A percentile compares a stretch with the other conserved stretches of the same genome.
phyloP scores from a whole-genome alignment of 2,329 filamentous ascomycete species.

The Cadophora luteo-olivacea region DNA sequence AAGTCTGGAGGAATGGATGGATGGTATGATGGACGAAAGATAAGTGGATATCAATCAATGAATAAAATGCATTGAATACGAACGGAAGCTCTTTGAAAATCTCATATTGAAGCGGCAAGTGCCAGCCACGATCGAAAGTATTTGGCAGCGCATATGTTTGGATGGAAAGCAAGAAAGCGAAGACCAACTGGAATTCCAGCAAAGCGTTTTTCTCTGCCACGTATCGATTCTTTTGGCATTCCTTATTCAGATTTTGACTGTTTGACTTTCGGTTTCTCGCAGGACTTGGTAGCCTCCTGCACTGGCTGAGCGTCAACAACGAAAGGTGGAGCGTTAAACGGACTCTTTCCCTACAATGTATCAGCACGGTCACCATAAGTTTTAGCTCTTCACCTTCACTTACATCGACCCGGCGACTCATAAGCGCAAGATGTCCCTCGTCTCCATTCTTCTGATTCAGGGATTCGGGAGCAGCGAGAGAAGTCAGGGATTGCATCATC shows the following conservation, averaged over 20 bases:
- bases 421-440: constrained; percentile 9
- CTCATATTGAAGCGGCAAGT: background rate
- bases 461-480: constrained; percentile 21
- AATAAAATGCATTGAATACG: background rate
- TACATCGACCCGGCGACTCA: constrained; percentile 17
- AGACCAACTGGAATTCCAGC: background rate
- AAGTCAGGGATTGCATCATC: constrained; percentile 28
- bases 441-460: background rate
- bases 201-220: background rate
- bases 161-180: background rate
- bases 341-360: background rate
- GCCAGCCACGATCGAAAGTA: background rate
- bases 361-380: background rate
- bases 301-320: constrained; percentile 18
- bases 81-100: background rate
- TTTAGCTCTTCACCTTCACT: background rate
- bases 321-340: constrained; percentile 25
- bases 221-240: background rate
- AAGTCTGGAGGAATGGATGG: background rate
- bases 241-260: background rate
- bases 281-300: constrained; percentile 4
- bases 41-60: background rate
- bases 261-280: background rate
- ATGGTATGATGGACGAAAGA: background rate
- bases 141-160: too few relatives aligned